phyloP scores from a whole-genome alignment of 805 yeast genomes.

The Pichia gijzeniarum region DNA sequence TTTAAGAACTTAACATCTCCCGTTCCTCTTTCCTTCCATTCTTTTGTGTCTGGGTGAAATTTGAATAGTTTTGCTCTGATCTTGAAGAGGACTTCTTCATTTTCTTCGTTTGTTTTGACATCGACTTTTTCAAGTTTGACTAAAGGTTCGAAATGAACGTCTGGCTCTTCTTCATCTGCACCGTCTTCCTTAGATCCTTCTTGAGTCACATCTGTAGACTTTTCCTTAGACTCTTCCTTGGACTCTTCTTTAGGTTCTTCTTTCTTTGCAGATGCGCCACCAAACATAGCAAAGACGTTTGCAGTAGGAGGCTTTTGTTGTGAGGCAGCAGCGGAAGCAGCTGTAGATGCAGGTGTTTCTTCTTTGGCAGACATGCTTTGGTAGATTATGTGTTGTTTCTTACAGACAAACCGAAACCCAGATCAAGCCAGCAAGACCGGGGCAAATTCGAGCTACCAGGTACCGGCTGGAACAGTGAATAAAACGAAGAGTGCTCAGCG shows the following conservation, averaged over 20 bases:
- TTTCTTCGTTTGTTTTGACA: slow-evolving; percentile 91
- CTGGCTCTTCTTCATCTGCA: slow-evolving; percentile 63
- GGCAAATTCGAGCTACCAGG: not conserved
- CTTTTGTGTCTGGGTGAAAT: slow-evolving; percentile 71
- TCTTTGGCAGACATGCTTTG: slow-evolving; percentile 8
- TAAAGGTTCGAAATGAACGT: slow-evolving; percentile 93
- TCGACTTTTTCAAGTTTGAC: slow-evolving; percentile 94
- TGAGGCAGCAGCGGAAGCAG: slow-evolving; percentile 12
- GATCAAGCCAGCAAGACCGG: not conserved
- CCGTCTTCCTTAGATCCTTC: slow-evolving; percentile 41
- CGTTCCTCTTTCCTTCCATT: slow-evolving; percentile 99
- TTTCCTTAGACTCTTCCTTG: slow-evolving; percentile 32
- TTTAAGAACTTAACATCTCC: slow-evolving; percentile 95
- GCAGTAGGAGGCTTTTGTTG: slow-evolving; percentile 58
- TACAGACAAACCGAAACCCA: too few species aligned
- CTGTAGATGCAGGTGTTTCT: slow-evolving; percentile 9
- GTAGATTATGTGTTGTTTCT: too few species aligned
- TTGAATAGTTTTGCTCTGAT: slow-evolving; percentile 93
- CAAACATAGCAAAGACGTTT: slow-evolving; percentile 91
- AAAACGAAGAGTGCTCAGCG: too few species aligned
- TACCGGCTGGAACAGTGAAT: too few species aligned
- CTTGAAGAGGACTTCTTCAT: slow-evolving; percentile 76
- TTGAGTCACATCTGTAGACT: slow-evolving; percentile 32
- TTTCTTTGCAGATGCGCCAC: slow-evolving; percentile 70
- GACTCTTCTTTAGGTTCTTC: not conserved